Conservation (phyloP, 495 filamentous ascomycete species). For the Aspergillus hancockii region DNA sequence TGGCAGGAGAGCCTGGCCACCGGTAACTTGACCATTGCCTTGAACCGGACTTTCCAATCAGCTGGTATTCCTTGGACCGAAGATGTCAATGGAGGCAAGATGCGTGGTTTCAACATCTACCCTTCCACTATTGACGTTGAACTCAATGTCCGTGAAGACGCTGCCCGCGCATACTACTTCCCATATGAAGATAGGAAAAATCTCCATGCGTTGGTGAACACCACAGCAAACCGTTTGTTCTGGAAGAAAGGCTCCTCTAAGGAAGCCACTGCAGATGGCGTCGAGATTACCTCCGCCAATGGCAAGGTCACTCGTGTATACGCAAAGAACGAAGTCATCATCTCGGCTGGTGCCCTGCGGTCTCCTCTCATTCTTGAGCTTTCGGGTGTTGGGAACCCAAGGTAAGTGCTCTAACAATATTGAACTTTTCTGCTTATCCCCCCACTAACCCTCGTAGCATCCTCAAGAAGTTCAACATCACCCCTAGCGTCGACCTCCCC, state of each 20-base stretch:
- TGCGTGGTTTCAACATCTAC: conserved; percentile 35
- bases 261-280: conserved; percentile 14
- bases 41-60: conserved; percentile 26
- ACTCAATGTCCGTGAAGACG: conserved; percentile 48
- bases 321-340: conserved; percentile 57
- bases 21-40: conserved; percentile 27
- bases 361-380: conserved; percentile 61
- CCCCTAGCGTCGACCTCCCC: conserved; percentile 35
- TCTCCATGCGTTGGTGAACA: conserved; percentile 27
- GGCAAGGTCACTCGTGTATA: conserved; percentile 31
- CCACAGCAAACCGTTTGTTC: conserved; percentile 34
- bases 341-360: conserved; percentile 58
- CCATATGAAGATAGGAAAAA: conserved; percentile 22
- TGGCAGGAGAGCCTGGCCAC: conserved; percentile 28
- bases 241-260: conserved; percentile 14
- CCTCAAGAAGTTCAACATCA: conserved; percentile 32
- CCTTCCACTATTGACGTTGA: conserved; percentile 32
- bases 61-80: conserved; percentile 32
- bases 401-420: background rate
- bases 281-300: conserved; percentile 14
- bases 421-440: conserved; percentile 8
- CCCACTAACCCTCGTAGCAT: conserved; percentile 16
- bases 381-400: conserved; percentile 56
- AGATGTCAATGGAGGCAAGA: conserved; percentile 31
- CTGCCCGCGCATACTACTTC: conserved; percentile 43